These are phyloP conservation scores for Cerioporus squamosus DNA, from an alignment of 1,284 basidiomycete genomes.

Conservation along the genomic window DNA sequence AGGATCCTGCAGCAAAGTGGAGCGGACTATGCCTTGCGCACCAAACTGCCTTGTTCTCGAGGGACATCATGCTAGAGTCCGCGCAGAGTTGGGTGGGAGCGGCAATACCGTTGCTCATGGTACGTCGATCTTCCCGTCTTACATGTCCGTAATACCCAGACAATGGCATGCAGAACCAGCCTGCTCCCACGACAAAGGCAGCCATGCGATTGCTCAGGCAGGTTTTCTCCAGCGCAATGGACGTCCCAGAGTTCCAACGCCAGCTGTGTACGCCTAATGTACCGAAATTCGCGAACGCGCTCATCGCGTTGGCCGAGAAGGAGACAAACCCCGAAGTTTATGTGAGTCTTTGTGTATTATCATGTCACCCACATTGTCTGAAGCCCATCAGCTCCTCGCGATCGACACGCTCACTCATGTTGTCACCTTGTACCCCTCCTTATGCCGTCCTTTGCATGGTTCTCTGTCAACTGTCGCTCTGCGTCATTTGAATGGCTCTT, in stretches of 20 bases:
- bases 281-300: conserved; percentile 64
- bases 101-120: conserved; percentile 58
- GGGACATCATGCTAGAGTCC: conserved; percentile 63
- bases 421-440: conserved; percentile 66
- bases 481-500: conserved; percentile 57
- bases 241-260: conserved; percentile 75
- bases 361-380: neutral
- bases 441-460: conserved; percentile 57
- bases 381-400: conserved; percentile 47
- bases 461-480: conserved; percentile 56
- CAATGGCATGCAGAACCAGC: conserved; percentile 54
- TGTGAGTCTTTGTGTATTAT: conserved; percentile 36
- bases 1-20: conserved; percentile 73
- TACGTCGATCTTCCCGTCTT: conserved; percentile 56
- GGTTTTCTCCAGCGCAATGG: conserved; percentile 60
- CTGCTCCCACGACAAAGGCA: conserved; percentile 57
- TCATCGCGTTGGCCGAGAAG: conserved; percentile 60
- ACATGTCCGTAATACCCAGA: conserved; percentile 22
- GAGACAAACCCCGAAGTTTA: conserved; percentile 53
- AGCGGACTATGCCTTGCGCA: conserved; percentile 74
- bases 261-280: conserved; percentile 74
- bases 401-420: conserved; percentile 58
- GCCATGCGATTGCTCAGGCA: conserved; percentile 61
- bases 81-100: conserved; percentile 72
- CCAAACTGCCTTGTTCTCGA: conserved; percentile 62